Conservation (phyloP, 345 rosid genomes). For the Capsella bursapastoris region DNA sequence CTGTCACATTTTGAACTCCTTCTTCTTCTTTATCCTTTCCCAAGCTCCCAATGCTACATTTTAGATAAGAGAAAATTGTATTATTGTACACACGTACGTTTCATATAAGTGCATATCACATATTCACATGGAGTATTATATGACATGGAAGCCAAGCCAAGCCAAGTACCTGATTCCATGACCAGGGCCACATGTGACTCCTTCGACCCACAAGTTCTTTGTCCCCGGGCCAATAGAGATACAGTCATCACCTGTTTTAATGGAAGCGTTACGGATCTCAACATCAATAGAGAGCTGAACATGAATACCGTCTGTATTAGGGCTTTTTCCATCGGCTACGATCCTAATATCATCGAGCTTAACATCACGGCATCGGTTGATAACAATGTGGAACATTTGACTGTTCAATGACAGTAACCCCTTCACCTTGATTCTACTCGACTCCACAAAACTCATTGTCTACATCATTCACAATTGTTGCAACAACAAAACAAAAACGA, state of each 20-base stretch:
- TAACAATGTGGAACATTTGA: slow-evolving; percentile 14
- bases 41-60: slow-evolving; percentile 3
- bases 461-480: not conserved
- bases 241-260: slow-evolving; percentile 4
- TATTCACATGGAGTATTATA: too few relatives aligned
- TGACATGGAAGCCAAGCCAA: too few relatives aligned
- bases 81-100: not conserved
- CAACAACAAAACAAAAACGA: not conserved
- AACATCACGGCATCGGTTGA: slow-evolving; percentile 4
- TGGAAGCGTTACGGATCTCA: slow-evolving; percentile 9
- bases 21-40: slow-evolving; percentile 4
- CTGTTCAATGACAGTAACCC: slow-evolving; percentile 1
- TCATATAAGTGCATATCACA: too few relatives aligned
- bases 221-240: slow-evolving; percentile 11
- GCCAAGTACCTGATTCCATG: slow-evolving; percentile 2
- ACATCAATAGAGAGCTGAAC: not conserved
- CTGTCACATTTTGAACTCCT: slow-evolving; percentile 9
- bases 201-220: slow-evolving; percentile 11
- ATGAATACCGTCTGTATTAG: slow-evolving; percentile 8
- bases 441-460: slow-evolving; percentile 11
- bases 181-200: slow-evolving; percentile 21
- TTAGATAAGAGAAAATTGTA: not conserved
- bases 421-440: not conserved
- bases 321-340: not conserved
- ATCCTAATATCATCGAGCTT: not conserved